Evolutionary conservation across 148 eudicot species (phyloP).

Genomic region (Nyssa sinensis): DNA sequence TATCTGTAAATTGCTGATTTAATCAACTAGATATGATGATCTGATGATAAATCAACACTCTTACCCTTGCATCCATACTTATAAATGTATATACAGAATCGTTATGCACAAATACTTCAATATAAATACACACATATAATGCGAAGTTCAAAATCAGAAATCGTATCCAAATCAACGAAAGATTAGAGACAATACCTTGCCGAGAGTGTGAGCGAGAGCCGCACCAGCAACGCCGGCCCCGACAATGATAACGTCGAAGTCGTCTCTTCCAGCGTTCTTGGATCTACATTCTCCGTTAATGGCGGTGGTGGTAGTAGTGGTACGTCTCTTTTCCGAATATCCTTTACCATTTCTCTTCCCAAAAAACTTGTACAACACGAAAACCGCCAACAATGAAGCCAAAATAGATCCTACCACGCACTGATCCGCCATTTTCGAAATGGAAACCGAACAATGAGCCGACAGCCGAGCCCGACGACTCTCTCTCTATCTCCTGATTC

Average conservation of each 20-base stretch:
- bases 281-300: constrained; percentile 32
- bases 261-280: constrained; percentile 15
- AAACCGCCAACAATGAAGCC: constrained; percentile 32
- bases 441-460: not conserved
- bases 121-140: not conserved
- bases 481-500: not conserved
- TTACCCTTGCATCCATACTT: not conserved
- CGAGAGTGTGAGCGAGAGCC: constrained; percentile 76
- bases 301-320: constrained; percentile 26
- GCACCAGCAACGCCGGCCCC: constrained; percentile 86
- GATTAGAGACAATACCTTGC: constrained; percentile 38
- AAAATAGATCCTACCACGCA: constrained; percentile 29
- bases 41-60: too few relatives aligned
- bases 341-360: constrained; percentile 17
- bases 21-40: not conserved
- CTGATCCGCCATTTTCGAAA: constrained; percentile 29
- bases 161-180: not conserved
- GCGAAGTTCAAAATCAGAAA: not conserved
- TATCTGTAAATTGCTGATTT: not conserved
- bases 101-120: not conserved
- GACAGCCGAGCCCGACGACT: not conserved
- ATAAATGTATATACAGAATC: not conserved
- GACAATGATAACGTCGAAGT: constrained; percentile 52
- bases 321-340: not conserved
- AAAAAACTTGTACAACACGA: constrained; percentile 20